These are phyloP conservation scores for Exophiala sp. DNA, from an alignment of 2,329 filamentous ascomycete species.

Conservation along the genomic window DNA sequence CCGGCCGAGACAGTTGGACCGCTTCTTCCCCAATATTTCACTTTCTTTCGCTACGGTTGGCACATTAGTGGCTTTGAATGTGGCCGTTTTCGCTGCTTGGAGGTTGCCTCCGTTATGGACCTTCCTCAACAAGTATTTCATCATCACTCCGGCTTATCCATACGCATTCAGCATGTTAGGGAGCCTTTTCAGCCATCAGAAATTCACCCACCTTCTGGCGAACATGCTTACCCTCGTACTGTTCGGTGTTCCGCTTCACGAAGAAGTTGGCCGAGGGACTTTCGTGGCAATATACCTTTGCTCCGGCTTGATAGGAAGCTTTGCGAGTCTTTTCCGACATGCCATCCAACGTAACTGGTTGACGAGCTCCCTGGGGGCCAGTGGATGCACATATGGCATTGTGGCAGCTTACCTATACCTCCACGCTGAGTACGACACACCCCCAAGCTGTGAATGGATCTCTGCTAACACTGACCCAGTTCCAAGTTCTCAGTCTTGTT, in stretches of 20 bases:
- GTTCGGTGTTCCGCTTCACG: constrained; percentile 50
- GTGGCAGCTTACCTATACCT: constrained; percentile 47
- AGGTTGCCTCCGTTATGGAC: constrained; percentile 50
- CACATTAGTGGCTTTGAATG: constrained; percentile 47
- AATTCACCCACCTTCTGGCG: constrained; percentile 45
- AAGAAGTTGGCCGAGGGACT: constrained; percentile 51
- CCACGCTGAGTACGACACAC: constrained; percentile 38
- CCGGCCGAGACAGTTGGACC: constrained; percentile 43
- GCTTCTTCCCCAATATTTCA: constrained; percentile 46
- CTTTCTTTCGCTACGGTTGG: constrained; percentile 49
- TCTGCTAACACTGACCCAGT: constrained; percentile 28
- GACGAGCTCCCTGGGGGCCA: constrained; percentile 47
- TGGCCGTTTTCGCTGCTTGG: constrained; percentile 48
- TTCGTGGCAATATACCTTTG: constrained; percentile 51
- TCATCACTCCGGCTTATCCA: constrained; percentile 49
- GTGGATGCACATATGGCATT: constrained; percentile 46
- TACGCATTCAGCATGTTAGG: constrained; percentile 48
- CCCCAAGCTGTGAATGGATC: neutral
- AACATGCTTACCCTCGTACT: constrained; percentile 53
- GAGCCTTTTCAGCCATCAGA: constrained; percentile 54
- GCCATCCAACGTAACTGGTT: constrained; percentile 41
- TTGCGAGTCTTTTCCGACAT: constrained; percentile 42
- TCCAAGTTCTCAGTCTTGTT: constrained; percentile 40
- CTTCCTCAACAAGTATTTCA: constrained; percentile 52
- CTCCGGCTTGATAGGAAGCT: constrained; percentile 44